Conservation (phyloP, 108 stramenopile species). For the Schizochytrium sp. region DNA sequence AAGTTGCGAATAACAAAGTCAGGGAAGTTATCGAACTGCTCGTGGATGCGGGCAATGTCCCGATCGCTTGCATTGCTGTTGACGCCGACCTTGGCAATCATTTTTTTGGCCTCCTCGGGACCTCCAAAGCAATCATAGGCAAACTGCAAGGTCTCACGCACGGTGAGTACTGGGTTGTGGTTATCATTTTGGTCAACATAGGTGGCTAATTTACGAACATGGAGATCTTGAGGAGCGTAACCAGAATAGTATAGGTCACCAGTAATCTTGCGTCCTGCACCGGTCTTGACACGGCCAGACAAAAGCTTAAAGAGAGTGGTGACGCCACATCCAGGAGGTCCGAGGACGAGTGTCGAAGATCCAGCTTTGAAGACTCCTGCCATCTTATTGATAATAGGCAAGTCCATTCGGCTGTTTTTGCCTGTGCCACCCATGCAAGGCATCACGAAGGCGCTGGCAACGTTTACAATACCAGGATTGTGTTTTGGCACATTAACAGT, state of each 20-base stretch:
- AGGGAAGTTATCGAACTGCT: constrained; percentile 60
- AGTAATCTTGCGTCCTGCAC: not conserved
- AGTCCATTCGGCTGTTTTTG: not conserved
- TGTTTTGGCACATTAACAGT: constrained; percentile 10
- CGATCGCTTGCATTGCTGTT: not conserved
- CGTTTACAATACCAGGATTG: constrained; percentile 4
- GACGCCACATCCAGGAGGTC: constrained; percentile 22
- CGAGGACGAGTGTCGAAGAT: constrained; percentile 34
- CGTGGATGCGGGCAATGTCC: not conserved
- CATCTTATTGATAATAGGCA: constrained; percentile 7
- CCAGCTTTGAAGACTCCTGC: not conserved
- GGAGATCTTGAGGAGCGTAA: not conserved
- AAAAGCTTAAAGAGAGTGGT: not conserved
- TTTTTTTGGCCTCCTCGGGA: not conserved
- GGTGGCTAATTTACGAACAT: constrained; percentile 66
- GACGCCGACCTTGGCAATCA: not conserved
- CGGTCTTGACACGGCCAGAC: not conserved
- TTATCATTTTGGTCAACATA: constrained; percentile 56
- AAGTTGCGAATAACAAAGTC: constrained; percentile 71
- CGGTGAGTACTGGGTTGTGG: constrained; percentile 62
- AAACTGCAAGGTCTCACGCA: constrained; percentile 64
- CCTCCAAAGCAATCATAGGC: constrained; percentile 49
- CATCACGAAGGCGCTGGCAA: not conserved
- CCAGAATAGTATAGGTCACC: constrained; percentile 43
- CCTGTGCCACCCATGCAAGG: not conserved